Evolutionary conservation across 73 alveolate species (phyloP), one percentile per base, ranked within the genome.

Genomic region (Loxodes magnus): DNA sequence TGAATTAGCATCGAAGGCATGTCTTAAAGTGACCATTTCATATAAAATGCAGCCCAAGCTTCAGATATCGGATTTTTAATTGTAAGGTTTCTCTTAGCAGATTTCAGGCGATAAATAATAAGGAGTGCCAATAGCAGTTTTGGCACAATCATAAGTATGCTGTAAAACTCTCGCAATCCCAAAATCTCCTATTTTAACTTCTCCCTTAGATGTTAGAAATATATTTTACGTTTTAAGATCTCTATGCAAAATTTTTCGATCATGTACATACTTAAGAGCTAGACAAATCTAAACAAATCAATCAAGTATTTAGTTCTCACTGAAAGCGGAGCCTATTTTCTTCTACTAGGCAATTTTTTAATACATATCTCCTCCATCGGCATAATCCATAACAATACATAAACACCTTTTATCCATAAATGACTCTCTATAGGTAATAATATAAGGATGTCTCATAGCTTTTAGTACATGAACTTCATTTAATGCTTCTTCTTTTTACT

Each of bases 41-140:
- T 88, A 95, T 30, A 95, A 77, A 20, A 95, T 77, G 46, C 97
- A 93, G 15, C 99, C 99, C 2, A 93, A 24, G 27, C 59, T 46
- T 98, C 99, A 95, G 0, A 95, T 82, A 68, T 95, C 99, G 24
- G 98, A 87, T 74, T 95, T 88, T 59, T 88, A 65, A 57, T 82
- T 93, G 81, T 95, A 95, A 0, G 99, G 98, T 62, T 82, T 85
- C 52, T 79, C 96, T 27, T 78, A 76, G 33, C 98, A 91, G 3
- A 95, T 93, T 63, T 95, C 99, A 10, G 99, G 99, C 0, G 98
- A 75, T 37, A 91, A 64, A 60, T 93, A 95, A 73, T 83, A 95
- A n/a, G 99, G 99, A 2, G 99, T 95, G 12, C 99, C 99, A 58
- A 95, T 88, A 2, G 96, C 95, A 4, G 99, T 93, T 58, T 73